These are phyloP conservation scores for Trichothecium sympodiale DNA, from an alignment of 2,329 filamentous ascomycete genomes.

Conservation along the genomic window DNA sequence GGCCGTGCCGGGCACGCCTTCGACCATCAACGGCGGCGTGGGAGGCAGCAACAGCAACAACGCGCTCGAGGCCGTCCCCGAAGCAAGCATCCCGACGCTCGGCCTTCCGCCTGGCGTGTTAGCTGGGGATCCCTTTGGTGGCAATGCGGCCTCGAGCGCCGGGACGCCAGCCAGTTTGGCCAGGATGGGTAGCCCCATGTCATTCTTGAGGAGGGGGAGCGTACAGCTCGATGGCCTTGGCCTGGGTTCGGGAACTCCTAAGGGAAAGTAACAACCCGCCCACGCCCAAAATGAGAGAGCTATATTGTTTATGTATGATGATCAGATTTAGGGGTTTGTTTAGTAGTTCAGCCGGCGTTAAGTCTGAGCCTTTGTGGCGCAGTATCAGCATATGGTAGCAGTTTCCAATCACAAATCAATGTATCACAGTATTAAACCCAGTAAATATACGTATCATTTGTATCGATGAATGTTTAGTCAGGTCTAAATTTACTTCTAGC, in stretches of 20 bases:
- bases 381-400: no score
- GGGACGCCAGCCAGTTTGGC: constrained; percentile 33
- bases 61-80: constrained; percentile 32
- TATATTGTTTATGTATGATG: no score
- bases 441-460: no score
- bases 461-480: no score
- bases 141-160: constrained; percentile 11
- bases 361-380: no score
- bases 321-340: no score
- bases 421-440: no score
- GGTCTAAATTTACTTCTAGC: no score
- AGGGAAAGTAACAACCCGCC: no score
- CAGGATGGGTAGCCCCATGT: constrained; percentile 33
- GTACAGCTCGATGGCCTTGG: constrained; percentile 29
- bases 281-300: no score
- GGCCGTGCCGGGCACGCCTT: constrained; percentile 21
- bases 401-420: no score
- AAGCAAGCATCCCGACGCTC: constrained; percentile 47
- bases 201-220: constrained; percentile 35
- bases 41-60: constrained; percentile 7
- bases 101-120: constrained; percentile 47
- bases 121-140: constrained; percentile 14
- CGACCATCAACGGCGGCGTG: constrained; percentile 15
- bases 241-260: constrained; percentile 6
- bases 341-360: no score